Percentiles rank a stretch among this genome's conserved stretches.
Evolutionary conservation across 2,329 filamentous ascomycete species (phyloP).

Genomic region (Apiospora sp.): DNA sequence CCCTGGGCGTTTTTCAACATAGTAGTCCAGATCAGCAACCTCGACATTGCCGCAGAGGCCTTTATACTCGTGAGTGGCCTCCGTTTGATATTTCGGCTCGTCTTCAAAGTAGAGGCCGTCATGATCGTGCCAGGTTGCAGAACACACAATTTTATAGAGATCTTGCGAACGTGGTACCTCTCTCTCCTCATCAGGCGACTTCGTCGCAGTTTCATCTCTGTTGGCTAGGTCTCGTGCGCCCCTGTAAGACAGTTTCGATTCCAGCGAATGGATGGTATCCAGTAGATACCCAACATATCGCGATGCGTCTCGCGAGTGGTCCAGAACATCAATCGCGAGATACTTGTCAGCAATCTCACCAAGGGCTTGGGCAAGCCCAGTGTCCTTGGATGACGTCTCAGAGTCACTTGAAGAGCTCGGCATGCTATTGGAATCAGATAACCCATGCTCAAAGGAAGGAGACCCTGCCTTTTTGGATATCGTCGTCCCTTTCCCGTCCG

Average conservation of each 20-base stretch:
- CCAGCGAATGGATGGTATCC: background rate
- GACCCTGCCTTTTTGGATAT: no score
- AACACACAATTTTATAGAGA: background rate
- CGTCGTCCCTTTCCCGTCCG: no score
- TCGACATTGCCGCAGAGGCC: background rate
- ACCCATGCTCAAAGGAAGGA: no score
- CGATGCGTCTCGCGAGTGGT: background rate
- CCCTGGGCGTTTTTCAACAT: background rate
- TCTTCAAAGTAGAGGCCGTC: background rate
- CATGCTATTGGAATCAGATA: no score
- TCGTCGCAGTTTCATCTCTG: no score
- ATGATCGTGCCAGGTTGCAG: background rate
- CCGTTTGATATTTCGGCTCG: background rate
- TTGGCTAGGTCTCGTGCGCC: background rate
- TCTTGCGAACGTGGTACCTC: background rate
- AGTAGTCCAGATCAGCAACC: background rate
- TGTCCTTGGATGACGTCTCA: background rate
- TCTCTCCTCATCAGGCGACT: no score
- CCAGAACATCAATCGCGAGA: background rate
- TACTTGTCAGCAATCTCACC: background rate
- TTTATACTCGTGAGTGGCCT: background rate
- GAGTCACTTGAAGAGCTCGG: no score
- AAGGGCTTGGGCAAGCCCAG: background rate
- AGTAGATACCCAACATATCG: constrained; percentile 4
- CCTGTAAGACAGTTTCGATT: background rate